Evolutionary conservation across 139 green algal species (phyloP).

Genomic region (Chlorella sp.): DNA sequence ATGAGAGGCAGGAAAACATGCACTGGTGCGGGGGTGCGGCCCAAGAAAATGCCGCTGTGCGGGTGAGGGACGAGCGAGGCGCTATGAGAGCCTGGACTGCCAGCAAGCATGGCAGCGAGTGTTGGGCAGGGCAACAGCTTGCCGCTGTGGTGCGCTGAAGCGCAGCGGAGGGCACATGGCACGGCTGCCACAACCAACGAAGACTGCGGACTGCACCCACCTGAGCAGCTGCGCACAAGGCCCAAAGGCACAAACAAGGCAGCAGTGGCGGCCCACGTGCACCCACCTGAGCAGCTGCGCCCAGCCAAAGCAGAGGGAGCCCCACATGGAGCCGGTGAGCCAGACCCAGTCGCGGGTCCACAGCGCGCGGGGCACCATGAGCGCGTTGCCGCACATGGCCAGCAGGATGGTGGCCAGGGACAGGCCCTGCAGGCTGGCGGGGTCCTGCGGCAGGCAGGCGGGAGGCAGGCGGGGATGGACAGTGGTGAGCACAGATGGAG

Average conservation of each 20-base stretch:
- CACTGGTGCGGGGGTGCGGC: too few species aligned
- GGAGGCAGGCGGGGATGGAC: background rate
- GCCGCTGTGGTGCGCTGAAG: too few species aligned
- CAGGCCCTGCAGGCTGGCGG: constrained; percentile 66
- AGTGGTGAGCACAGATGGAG: background rate
- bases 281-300: constrained; percentile 29
- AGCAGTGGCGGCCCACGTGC: too few species aligned
- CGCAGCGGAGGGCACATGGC: too few species aligned
- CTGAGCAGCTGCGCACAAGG: background rate
- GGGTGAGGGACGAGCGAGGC: too few species aligned
- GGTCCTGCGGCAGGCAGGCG: constrained; percentile 37
- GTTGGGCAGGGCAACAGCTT: background rate
- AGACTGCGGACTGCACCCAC: too few species aligned
- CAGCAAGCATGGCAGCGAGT: too few species aligned
- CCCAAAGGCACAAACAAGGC: too few species aligned
- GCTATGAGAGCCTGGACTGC: too few species aligned
- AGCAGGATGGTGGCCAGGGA: constrained; percentile 81
- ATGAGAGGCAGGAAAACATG: too few species aligned
- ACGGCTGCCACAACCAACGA: too few species aligned
- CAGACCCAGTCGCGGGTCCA: constrained; percentile 83
- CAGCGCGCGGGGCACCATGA: constrained; percentile 91
- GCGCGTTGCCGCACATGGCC: constrained; percentile 79
- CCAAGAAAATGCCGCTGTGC: too few species aligned
- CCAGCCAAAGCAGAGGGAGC: constrained; percentile 33
- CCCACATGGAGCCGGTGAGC: constrained; percentile 60